These are phyloP conservation scores for Aquilaria sinensis DNA, from an alignment of 345 rosid genomes.

Conservation along the genomic window DNA sequence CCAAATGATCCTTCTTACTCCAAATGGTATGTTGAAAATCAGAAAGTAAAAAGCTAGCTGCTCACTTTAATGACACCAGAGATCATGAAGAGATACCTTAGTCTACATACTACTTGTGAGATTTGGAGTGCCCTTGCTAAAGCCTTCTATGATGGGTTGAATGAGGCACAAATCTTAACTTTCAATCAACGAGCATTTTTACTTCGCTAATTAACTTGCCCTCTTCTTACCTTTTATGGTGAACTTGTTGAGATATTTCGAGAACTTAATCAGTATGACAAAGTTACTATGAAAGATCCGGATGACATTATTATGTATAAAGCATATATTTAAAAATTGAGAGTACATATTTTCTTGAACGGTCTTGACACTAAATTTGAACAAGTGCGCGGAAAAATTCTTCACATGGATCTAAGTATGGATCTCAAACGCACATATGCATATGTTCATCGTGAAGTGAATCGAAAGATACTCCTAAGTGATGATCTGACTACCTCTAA, in stretches of 20 bases:
- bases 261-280: constrained; percentile 1
- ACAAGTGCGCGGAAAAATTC: too few species aligned
- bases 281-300: background rate
- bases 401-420: background rate
- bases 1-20: background rate
- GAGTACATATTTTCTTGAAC: background rate
- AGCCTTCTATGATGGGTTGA: background rate
- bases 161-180: background rate
- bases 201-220: background rate
- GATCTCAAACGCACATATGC: background rate
- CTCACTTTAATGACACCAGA: background rate
- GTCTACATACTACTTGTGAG: background rate
- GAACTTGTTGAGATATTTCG: background rate
- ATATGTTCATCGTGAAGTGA: background rate
- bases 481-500: background rate
- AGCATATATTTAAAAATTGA: background rate
- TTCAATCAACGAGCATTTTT: background rate
- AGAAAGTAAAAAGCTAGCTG: background rate
- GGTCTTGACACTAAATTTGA: too few species aligned
- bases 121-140: constrained; percentile 2
- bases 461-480: background rate
- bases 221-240: background rate
- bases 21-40: constrained; percentile 1
- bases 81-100: constrained; percentile 2
- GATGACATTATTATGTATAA: background rate